Evolutionary conservation across 1,284 basidiomycete genomes (phyloP).

Genomic region (Ustilago loliicola): DNA sequence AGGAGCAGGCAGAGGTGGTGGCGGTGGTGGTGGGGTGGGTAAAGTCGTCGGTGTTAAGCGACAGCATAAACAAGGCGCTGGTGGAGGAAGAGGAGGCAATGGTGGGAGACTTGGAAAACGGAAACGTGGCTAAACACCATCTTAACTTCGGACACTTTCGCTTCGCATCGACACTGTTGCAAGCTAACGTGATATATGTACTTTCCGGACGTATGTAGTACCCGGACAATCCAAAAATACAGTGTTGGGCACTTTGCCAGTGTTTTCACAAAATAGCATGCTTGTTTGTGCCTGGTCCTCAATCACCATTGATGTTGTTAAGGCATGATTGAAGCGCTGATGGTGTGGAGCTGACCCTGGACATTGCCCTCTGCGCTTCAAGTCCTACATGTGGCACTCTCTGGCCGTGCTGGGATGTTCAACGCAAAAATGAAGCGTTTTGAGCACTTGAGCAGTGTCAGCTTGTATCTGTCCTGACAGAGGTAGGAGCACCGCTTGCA

Average conservation of each 20-base stretch:
- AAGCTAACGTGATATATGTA: background rate
- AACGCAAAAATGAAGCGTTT: too few relatives aligned
- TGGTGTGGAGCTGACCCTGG: too few relatives aligned
- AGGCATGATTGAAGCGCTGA: background rate
- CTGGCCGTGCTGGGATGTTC: too few relatives aligned
- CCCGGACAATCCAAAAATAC: background rate
- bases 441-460: too few relatives aligned
- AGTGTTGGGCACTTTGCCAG: background rate
- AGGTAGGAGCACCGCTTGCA: too few relatives aligned
- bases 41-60: background rate
- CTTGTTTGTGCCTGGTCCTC: background rate
- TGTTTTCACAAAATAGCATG: background rate
- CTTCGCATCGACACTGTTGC: background rate
- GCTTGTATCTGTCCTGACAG: too few relatives aligned
- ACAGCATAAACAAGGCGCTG: background rate
- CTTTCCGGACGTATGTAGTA: too few relatives aligned
- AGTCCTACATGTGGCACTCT: too few relatives aligned
- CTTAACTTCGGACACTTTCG: background rate
- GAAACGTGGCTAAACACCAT: conserved; percentile 12
- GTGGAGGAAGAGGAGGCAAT: background rate
- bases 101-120: conserved; percentile 13
- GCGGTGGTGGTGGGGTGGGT: background rate
- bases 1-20: background rate
- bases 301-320: background rate
- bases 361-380: too few relatives aligned